Evolutionary conservation across 768 basidiomycete genomes (phyloP).

Genomic region (Rhodosporidiobolus odoratus): DNA sequence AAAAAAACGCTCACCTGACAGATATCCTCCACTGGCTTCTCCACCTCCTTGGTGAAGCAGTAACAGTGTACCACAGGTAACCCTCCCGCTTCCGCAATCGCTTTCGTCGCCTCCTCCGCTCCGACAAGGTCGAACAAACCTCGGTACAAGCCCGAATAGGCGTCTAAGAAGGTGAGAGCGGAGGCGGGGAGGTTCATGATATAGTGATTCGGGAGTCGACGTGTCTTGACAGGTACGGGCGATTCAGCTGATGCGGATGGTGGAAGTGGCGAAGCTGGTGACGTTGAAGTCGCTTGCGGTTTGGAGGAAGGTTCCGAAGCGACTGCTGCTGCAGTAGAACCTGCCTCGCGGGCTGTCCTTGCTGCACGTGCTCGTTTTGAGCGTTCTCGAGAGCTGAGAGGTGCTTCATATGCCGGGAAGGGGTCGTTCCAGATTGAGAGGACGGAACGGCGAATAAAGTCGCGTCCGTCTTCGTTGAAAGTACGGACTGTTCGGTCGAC

Average conservation of each 20-base stretch:
- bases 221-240: slow-evolving; percentile 44
- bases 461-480: slow-evolving; percentile 75
- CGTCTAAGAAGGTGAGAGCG: slow-evolving; percentile 81
- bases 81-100: slow-evolving; percentile 45
- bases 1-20: slow-evolving; percentile 57
- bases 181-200: slow-evolving; percentile 98
- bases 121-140: slow-evolving; percentile 45
- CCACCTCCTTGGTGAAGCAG: slow-evolving; percentile 85
- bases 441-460: slow-evolving; percentile 67
- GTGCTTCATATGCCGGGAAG: slow-evolving; percentile 52
- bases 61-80: slow-evolving; percentile 94
- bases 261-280: not conserved
- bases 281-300: not conserved
- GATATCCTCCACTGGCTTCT: slow-evolving; percentile 70
- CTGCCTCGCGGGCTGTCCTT: not conserved
- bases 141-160: slow-evolving; percentile 69
- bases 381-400: slow-evolving; percentile 17
- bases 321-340: no score
- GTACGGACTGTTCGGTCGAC: slow-evolving; percentile 65
- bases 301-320: no score
- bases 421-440: slow-evolving; percentile 59
- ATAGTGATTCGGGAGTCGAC: slow-evolving; percentile 69
- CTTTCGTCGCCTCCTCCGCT: slow-evolving; percentile 15
- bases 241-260: not conserved
- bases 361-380: slow-evolving; percentile 28